These are phyloP conservation scores for Tetrahymena thermophila DNA, from an alignment of 73 alveolate species.

Conservation along the genomic window DNA sequence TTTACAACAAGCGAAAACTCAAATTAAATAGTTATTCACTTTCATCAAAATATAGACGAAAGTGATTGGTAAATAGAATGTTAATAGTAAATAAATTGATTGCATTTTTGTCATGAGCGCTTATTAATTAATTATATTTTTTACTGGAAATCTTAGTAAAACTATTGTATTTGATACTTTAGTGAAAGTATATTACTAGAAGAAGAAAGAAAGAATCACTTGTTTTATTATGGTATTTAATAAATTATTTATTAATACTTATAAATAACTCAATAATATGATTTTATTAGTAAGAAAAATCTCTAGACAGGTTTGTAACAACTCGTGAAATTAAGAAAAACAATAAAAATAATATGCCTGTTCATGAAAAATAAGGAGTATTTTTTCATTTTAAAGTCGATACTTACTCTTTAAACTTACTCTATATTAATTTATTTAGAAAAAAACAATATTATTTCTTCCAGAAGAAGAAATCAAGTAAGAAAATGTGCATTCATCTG, in stretches of 20 bases:
- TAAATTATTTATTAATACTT: background rate
- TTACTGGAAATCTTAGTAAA: background rate
- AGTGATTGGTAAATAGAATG: background rate
- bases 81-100: background rate
- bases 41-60: background rate
- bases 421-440: too few species aligned
- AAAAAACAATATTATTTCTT: background rate
- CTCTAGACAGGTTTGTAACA: background rate
- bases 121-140: background rate
- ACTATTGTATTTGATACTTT: background rate
- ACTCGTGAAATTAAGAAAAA: background rate
- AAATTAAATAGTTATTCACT: background rate
- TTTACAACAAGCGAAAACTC: background rate
- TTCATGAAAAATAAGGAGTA: background rate
- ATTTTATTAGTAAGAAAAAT: background rate
- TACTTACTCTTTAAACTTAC: too few species aligned
- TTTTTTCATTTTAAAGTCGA: background rate
- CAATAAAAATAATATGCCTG: background rate
- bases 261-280: background rate
- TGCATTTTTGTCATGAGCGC: background rate
- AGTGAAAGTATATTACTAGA: background rate
- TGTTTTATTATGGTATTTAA: background rate
- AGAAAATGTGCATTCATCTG: background rate
- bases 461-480: background rate
- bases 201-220: background rate